Percentiles rank a stretch among this genome's conserved stretches.
Evolutionary conservation across 192 early-diverging fungal species (phyloP).

Genomic region (Diversispora epigaea): DNA sequence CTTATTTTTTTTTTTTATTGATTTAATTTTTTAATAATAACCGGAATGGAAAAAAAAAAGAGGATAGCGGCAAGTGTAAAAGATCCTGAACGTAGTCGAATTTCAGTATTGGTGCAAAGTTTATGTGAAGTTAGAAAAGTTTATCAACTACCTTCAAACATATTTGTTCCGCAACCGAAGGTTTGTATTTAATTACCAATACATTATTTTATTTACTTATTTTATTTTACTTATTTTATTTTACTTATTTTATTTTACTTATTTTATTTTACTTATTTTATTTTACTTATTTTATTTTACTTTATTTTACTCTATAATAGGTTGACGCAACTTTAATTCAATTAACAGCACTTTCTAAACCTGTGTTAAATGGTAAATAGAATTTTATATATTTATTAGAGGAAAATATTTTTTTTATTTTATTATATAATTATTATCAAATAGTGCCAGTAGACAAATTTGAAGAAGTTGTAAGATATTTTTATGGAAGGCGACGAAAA

Average conservation of each 20-base stretch:
- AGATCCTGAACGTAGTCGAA: slow-evolving; percentile 57
- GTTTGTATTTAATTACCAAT: too few relatives aligned
- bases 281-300: not conserved
- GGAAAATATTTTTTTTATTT: not conserved
- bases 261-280: not conserved
- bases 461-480: too few relatives aligned
- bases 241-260: not conserved
- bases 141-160: slow-evolving; percentile 58
- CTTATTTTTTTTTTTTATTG: not conserved
- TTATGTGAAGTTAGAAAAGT: slow-evolving; percentile 64
- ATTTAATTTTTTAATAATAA: not conserved
- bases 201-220: too few relatives aligned
- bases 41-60: slow-evolving; percentile 29
- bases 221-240: too few relatives aligned
- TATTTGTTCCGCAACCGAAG: slow-evolving; percentile 77
- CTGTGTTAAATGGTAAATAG: slow-evolving; percentile 37
- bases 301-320: slow-evolving; percentile 2
- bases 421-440: slow-evolving; percentile 4
- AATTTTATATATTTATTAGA: not conserved
- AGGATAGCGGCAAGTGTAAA: slow-evolving; percentile 58
- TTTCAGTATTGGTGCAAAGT: slow-evolving; percentile 72
- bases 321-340: slow-evolving; percentile 76
- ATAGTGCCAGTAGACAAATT: too few relatives aligned
- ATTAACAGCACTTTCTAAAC: slow-evolving; percentile 51
- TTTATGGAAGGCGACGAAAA: too few relatives aligned